phyloP scores from a whole-genome alignment of 106 monocot genomes.

The Triglochin maritima region DNA sequence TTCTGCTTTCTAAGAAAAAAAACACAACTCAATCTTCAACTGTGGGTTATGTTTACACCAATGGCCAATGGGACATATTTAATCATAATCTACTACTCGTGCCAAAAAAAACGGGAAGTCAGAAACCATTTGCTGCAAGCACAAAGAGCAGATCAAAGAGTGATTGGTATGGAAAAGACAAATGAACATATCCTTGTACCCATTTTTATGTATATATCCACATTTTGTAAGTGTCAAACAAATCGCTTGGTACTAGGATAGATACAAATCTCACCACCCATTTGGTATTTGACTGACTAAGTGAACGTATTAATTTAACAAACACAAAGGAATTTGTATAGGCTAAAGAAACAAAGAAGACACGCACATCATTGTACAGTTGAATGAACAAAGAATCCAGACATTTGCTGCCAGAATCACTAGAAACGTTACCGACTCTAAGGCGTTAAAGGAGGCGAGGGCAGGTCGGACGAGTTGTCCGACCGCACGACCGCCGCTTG shows the following conservation, averaged over 20 bases:
- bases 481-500: slow-evolving; percentile 18
- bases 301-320: background rate
- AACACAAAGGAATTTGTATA: background rate
- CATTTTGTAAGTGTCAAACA: background rate
- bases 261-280: slow-evolving; percentile 3
- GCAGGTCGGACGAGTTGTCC: background rate
- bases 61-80: too few relatives aligned
- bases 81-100: too few relatives aligned
- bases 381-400: background rate
- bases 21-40: too few relatives aligned
- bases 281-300: background rate
- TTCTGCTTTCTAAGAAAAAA: too few relatives aligned
- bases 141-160: background rate
- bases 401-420: background rate
- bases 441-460: background rate
- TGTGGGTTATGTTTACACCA: too few relatives aligned
- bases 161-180: background rate
- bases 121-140: slow-evolving; percentile 5
- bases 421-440: background rate
- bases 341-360: too few relatives aligned
- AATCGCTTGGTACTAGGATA: background rate
- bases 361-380: too few relatives aligned
- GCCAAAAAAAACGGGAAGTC: background rate
- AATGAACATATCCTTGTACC: background rate
- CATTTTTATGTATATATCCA: background rate